Percentiles rank a stretch among this genome's conserved stretches.
Evolutionary conservation across 2,329 filamentous ascomycete species (phyloP).

Genomic region (Aspergillus sp.): DNA sequence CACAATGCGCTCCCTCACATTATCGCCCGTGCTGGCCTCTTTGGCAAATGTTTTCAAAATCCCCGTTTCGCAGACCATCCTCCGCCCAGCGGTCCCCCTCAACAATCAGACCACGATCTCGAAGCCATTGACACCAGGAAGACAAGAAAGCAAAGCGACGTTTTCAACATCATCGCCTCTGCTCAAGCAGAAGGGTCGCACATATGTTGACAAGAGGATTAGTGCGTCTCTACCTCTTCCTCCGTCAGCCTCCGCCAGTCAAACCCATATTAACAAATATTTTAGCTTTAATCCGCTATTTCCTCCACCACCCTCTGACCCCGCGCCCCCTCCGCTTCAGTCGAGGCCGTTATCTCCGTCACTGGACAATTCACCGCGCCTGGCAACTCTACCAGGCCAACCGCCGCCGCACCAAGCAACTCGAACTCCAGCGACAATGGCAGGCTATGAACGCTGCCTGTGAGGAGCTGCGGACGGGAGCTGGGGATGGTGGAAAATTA

Average conservation of each 20-base stretch:
- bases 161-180: conserved; percentile 48
- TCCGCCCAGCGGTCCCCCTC: conserved; percentile 30
- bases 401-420: conserved; percentile 65
- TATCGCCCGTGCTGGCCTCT: conserved; percentile 48
- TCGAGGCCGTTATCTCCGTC: conserved; percentile 82
- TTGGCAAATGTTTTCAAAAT: conserved; percentile 52
- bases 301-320: conserved; percentile 69
- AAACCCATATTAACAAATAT: conserved; percentile 19
- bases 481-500: conserved; percentile 61
- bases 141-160: conserved; percentile 22
- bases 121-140: conserved; percentile 15
- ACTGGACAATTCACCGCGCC: conserved; percentile 98
- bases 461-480: conserved; percentile 72
- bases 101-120: conserved; percentile 1
- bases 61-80: conserved; percentile 39
- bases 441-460: conserved; percentile 82
- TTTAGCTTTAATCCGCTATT: conserved; percentile 68
- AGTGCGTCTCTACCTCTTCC: conserved; percentile 39
- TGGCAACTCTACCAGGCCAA: conserved; percentile 81
- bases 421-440: conserved; percentile 78
- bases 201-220: conserved; percentile 46
- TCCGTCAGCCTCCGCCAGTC: neutral
- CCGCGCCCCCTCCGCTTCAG: conserved; percentile 84
- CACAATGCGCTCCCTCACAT: conserved; percentile 18
- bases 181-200: conserved; percentile 44